A percentile compares a stretch with the other conserved stretches of the same genome.
Conservation (phyloP, 306 rosid species). For the Castanopsis chinensis region DNA sequence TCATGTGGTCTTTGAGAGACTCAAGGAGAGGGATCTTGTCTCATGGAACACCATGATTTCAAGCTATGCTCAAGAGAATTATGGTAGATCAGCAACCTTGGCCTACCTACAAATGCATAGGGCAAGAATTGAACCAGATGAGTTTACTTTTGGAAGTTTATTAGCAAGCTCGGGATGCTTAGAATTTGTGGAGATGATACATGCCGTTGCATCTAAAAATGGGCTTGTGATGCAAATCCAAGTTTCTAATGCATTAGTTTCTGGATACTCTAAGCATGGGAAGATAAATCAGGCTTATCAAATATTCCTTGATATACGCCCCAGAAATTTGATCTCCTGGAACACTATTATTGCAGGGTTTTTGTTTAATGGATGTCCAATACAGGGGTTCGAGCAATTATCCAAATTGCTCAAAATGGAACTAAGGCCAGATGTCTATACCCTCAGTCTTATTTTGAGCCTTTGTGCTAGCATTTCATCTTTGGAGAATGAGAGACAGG, state of each 20-base stretch:
- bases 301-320: slow-evolving; percentile 39
- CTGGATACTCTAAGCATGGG: slow-evolving; percentile 59
- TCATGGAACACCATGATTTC: slow-evolving; percentile 79
- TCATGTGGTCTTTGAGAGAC: slow-evolving; percentile 43
- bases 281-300: slow-evolving; percentile 41
- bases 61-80: slow-evolving; percentile 44
- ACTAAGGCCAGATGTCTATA: slow-evolving; percentile 50
- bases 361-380: slow-evolving; percentile 44
- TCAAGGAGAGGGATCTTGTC: slow-evolving; percentile 57
- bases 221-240: slow-evolving; percentile 49
- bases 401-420: slow-evolving; percentile 43
- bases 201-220: slow-evolving; percentile 46
- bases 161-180: slow-evolving; percentile 42
- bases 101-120: slow-evolving; percentile 53
- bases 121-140: slow-evolving; percentile 53
- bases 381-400: slow-evolving; percentile 54
- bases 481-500: slow-evolving; percentile 59
- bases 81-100: slow-evolving; percentile 37
- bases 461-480: slow-evolving; percentile 59
- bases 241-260: slow-evolving; percentile 60
- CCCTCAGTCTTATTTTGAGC: slow-evolving; percentile 64
- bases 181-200: slow-evolving; percentile 48
- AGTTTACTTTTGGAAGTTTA: slow-evolving; percentile 71
- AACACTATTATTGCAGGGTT: slow-evolving; percentile 65
- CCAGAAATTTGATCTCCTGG: slow-evolving; percentile 66